Percentiles rank a stretch among this genome's conserved stretches.
Conservation (phyloP, 2,329 filamentous ascomycete genomes). For the Bipolaris gigantea region DNA sequence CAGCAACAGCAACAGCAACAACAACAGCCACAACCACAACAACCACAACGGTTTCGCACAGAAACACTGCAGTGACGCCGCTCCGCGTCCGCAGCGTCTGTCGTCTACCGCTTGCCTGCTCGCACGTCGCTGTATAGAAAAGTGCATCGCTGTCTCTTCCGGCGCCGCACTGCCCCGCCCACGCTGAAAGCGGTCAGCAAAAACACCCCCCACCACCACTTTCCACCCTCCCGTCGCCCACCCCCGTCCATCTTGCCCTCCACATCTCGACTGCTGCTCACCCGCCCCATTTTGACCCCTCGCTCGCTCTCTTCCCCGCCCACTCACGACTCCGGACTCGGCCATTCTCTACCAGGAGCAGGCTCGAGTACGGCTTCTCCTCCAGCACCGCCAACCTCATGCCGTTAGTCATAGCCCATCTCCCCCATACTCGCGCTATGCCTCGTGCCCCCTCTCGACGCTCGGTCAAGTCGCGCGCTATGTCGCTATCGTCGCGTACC, state of each 20-base stretch:
- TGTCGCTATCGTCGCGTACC: slow-evolving; percentile 30
- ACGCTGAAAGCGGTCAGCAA: slow-evolving; percentile 16
- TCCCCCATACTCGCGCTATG: slow-evolving; percentile 39
- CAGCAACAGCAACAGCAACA: too few species aligned
- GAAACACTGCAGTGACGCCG: not conserved
- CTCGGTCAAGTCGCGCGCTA: slow-evolving; percentile 28
- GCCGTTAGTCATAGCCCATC: slow-evolving; percentile 47
- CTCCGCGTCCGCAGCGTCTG: not conserved
- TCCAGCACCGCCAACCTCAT: slow-evolving; percentile 42
- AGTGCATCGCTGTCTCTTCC: slow-evolving; percentile 1
- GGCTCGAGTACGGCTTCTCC: slow-evolving; percentile 40
- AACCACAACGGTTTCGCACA: not conserved
- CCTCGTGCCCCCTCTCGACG: slow-evolving; percentile 27
- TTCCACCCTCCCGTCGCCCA: not conserved
- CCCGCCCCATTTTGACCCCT: slow-evolving; percentile 25
- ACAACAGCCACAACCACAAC: not conserved
- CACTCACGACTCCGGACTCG: slow-evolving; percentile 35
- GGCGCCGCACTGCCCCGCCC: slow-evolving; percentile 9
- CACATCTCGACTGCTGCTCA: slow-evolving; percentile 9
- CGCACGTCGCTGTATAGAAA: slow-evolving; percentile 5
- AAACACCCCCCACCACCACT: slow-evolving; percentile 6
- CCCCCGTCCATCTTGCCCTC: not conserved
- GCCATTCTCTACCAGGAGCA: slow-evolving; percentile 46
- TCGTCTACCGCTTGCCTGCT: slow-evolving; percentile 11
- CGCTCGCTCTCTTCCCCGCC: slow-evolving; percentile 25